phyloP scores from a whole-genome alignment of 208 protist species.

The Trypanosoma brucei region DNA sequence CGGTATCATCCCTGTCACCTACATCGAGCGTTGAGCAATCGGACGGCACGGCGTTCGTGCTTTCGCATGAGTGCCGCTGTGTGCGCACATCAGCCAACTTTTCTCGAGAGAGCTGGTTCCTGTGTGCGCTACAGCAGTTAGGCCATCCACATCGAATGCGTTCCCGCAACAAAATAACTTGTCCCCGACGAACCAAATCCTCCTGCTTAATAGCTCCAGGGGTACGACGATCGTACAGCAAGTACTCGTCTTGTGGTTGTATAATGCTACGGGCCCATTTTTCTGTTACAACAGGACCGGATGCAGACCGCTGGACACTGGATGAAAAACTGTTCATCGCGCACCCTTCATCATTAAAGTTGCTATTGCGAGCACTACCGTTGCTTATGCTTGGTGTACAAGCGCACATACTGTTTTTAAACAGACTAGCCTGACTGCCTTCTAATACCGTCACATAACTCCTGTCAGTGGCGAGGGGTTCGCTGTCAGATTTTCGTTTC shows the following conservation, averaged over 20 bases:
- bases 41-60: not conserved
- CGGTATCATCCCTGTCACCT: not conserved
- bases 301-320: not conserved
- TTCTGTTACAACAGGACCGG: conserved; percentile 61
- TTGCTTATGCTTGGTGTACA: not conserved
- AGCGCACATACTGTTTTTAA: not conserved
- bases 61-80: not conserved
- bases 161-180: conserved; percentile 13
- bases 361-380: not conserved
- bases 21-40: not conserved
- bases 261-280: conserved; percentile 74
- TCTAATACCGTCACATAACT: not conserved
- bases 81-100: not conserved
- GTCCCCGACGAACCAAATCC: conserved; percentile 6
- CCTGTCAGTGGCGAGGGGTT: not conserved
- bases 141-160: not conserved
- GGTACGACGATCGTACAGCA: conserved; percentile 41
- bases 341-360: not conserved
- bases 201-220: conserved; percentile 13
- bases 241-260: conserved; percentile 64
- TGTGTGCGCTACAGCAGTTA: not conserved
- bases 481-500: not conserved
- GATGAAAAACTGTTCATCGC: not conserved
- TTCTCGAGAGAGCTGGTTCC: not conserved
- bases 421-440: not conserved